Evolutionary conservation across 2,329 filamentous ascomycete species (phyloP).

Genomic region (Microdochium nivale): DNA sequence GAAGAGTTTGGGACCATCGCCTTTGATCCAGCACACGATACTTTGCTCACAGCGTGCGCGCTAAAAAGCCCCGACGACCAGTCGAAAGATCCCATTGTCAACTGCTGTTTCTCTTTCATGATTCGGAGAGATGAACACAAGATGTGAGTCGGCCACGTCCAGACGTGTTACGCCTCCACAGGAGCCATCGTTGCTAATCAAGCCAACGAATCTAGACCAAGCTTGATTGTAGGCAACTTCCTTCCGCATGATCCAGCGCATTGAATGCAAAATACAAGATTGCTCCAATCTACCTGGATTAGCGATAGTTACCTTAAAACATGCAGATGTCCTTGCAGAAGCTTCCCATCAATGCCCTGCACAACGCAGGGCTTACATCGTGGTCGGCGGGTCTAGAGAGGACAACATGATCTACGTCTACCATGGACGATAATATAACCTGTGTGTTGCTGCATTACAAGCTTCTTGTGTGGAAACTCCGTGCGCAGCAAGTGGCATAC

Average conservation of each 20-base stretch:
- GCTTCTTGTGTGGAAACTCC: too few relatives aligned
- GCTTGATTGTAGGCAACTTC: constrained; percentile 94
- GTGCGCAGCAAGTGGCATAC: too few relatives aligned
- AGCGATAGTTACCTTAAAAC: background rate
- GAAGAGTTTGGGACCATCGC: constrained; percentile 98
- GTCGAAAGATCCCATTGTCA: constrained; percentile 64
- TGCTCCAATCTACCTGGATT: constrained; percentile 4
- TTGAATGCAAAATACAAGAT: constrained; percentile 18
- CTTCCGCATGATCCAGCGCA: constrained; percentile 67
- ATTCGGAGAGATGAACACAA: constrained; percentile 92
- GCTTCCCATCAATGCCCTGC: too few relatives aligned
- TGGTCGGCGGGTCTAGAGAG: too few relatives aligned
- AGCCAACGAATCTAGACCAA: constrained; percentile 51
- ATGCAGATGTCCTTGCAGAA: too few relatives aligned
- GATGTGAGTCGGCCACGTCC: constrained; percentile 57
- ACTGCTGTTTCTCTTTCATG: constrained; percentile 96
- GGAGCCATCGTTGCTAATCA: constrained; percentile 19
- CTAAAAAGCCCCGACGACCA: constrained; percentile 72
- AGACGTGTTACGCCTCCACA: background rate
- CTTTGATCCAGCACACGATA: constrained; percentile 89
- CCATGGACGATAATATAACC: too few relatives aligned
- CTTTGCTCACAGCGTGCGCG: constrained; percentile 86
- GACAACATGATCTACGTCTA: too few relatives aligned
- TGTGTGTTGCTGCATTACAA: too few relatives aligned
- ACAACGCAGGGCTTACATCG: too few relatives aligned